Base-by-base conservation (phyloP, 1,139 yeast species). In the Sugiyamaella xylanicola region DNA sequence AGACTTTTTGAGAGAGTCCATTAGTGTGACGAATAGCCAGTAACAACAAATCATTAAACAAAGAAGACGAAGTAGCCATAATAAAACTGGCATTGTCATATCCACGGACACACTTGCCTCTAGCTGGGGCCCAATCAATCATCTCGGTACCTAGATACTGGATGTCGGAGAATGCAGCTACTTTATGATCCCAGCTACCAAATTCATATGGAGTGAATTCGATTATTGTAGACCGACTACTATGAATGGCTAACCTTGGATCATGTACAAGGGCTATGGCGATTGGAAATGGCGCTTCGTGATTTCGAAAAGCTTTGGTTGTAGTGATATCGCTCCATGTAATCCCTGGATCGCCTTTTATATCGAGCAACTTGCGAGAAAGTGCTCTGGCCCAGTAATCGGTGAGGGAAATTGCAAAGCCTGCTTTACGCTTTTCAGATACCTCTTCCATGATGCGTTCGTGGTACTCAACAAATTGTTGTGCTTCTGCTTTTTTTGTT, bases 341-440 rank as follows among this genome's bases (percentile, higher is more conserved):
- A 65, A 85, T 74, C 4, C 81, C 84, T 1, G 81, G 84, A 55
- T 87, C 89, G 51, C 78, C 79, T 57, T 80, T 77, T 17, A 75
- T 67, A 43, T 75, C 74, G 57, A 88, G 83, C 68, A 85, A 82
- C 68, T 86, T 91, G 63, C 84, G 80, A 0, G 92, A 80, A 53
- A 91, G 75, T 0, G 90, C 86, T 67, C 96, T 77, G n/a, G 95
- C 95, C 95, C 95, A 89, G 54, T 86, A 79, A 73, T 89, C 96
- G 11, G 95, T 86, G 54, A 89, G 63, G 7, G 90, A 80, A 21
- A 83, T 73, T 17, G 83, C 82, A 67, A 77, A 88, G 0, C 95
- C 95, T 0, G 93, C 92, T 35, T 80, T 73, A 56, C 75, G 73
- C 66, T 89, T 89, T 25, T 65, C 80, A n/a, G 75, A 72, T 15